Conservation (phyloP, 2,329 filamentous ascomycete genomes). For the Epichloe sibirici region DNA sequence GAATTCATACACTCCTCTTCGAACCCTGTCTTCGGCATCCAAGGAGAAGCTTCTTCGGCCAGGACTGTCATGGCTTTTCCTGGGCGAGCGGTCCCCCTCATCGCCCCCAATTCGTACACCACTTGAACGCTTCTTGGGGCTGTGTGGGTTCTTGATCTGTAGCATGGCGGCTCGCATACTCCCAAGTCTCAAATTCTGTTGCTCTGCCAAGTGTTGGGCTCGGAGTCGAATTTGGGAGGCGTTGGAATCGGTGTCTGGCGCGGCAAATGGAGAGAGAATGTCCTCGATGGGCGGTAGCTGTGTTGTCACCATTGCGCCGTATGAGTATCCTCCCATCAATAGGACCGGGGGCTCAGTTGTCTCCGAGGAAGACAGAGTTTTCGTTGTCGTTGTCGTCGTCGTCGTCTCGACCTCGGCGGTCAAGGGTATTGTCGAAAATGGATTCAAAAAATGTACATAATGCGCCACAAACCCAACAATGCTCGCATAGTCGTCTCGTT, state of each 20-base stretch:
- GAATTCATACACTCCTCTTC: conserved; percentile 35
- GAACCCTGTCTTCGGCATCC: conserved; percentile 35
- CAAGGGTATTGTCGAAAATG: conserved; percentile 14
- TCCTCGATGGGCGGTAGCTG: conserved; percentile 52
- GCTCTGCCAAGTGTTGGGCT: conserved; percentile 54
- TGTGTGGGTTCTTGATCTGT: conserved; percentile 14
- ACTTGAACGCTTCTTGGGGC: conserved; percentile 14
- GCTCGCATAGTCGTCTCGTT: conserved; percentile 71
- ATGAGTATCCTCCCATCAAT: conserved; percentile 75
- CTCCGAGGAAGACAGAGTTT: background rate
- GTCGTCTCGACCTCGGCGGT: background rate
- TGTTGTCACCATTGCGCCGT: conserved; percentile 72
- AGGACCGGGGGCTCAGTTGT: conserved; percentile 22
- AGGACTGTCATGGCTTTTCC: conserved; percentile 26
- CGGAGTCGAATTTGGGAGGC: conserved; percentile 58
- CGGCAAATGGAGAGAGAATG: conserved; percentile 48
- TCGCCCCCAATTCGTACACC: conserved; percentile 39
- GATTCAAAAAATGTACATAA: conserved; percentile 53
- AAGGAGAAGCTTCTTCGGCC: conserved; percentile 24
- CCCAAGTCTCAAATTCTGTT: conserved; percentile 40
- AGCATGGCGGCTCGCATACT: conserved; percentile 21
- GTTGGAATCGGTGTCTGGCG: conserved; percentile 39
- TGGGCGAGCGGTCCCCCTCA: conserved; percentile 26
- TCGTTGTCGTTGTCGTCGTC: background rate
- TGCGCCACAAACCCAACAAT: conserved; percentile 68